These are phyloP conservation scores for Arctostaphylos glauca DNA, from an alignment of 148 eudicot species.

Conservation along the genomic window DNA sequence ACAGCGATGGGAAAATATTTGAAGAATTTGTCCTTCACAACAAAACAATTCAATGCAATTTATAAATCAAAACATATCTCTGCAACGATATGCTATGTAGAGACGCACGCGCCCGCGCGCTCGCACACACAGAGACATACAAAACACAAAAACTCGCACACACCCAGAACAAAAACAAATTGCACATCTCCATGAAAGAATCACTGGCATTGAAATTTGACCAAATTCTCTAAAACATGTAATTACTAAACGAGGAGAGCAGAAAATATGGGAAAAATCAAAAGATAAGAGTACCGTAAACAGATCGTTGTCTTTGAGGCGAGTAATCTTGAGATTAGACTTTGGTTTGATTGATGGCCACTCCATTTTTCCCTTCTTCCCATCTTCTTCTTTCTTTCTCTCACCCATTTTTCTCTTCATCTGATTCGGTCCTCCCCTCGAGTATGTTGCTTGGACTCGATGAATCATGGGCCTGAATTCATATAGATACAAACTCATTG, in stretches of 20 bases:
- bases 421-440: not conserved
- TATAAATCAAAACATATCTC: not conserved
- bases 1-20: not conserved
- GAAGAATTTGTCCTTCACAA: not conserved
- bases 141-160: too few species aligned
- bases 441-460: not conserved
- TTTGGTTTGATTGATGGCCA: constrained; percentile 79
- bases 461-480: not conserved
- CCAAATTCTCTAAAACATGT: too few species aligned
- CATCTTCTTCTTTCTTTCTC: constrained; percentile 30
- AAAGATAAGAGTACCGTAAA: constrained; percentile 50
- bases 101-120: not conserved
- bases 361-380: constrained; percentile 36
- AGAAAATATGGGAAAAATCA: not conserved
- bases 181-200: not conserved
- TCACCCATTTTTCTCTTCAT: constrained; percentile 54
- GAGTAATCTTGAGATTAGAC: constrained; percentile 50
- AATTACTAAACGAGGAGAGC: not conserved
- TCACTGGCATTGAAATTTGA: not conserved
- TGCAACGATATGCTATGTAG: not conserved
- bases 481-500: not conserved
- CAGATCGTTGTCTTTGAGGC: constrained; percentile 63
- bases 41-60: not conserved
- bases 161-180: too few species aligned
- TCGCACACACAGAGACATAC: not conserved